Evolutionary conservation across 768 basidiomycete species (phyloP), one percentile per base, ranked within the genome.

Genomic region (Neoboletus subvelutipes): DNA sequence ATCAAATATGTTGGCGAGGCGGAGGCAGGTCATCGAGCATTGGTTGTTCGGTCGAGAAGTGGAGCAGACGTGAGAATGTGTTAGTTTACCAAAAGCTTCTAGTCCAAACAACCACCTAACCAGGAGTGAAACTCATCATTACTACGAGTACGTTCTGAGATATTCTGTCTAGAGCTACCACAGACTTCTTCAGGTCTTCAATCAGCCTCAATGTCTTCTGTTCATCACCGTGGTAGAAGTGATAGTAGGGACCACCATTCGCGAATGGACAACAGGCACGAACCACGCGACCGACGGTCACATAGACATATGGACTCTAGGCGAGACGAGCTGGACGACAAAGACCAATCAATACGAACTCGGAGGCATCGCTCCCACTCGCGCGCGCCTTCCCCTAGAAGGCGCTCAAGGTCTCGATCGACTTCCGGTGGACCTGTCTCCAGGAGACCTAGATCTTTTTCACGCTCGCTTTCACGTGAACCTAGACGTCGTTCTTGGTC

Each of bases 401-500:
- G 52, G 36, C 62, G 61, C 49, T 62, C 70, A 18, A 56, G 65
- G 50, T 69, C 72, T 36, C 63, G 65, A 54, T 73, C 71, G 12
- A 49, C 60, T 13, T 70, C 67, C 33, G 56, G 57, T 43, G 61
- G 61, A 50, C 67, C 58, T 20, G 47, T 46, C 34, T 40, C 41
- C 4, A 60, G 42, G 52, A 54, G 54, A 53, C 65, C 45, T 0
- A 61, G 60, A 52, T 62, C 67, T 17, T 9, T 52, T 53, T 71
- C 69, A 2, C 67, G 66, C 49, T 69, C 69, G 5, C 69, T 45
- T 34, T 71, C 70, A 26, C 71, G 50, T 20, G 68, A 69, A 36
- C 61, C 56, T 17, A 55, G 55, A 50, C 69, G 67, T 48, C 70
- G 61, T 55, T 80, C 78, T 12, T 73, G 72, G 57, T 76, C 75